Evolutionary conservation across 2,329 filamentous ascomycete species (phyloP), one percentile per base, ranked within the genome.

Genomic region (Neospermospora avenae): DNA sequence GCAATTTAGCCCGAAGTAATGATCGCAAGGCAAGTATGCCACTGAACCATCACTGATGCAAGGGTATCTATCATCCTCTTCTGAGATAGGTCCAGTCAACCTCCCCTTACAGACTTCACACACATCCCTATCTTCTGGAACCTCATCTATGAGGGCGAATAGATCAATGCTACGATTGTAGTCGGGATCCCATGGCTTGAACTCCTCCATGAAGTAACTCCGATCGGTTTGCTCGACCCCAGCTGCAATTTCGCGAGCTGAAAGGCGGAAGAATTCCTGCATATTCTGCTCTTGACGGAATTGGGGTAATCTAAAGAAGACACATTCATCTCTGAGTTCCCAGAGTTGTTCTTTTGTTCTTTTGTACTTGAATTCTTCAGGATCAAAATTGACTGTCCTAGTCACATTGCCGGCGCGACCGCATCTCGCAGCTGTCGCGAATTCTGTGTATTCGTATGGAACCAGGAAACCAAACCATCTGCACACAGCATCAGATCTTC

Each of bases 1-100:
- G 20, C 58, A 60, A 2, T 31, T 14, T 35, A 46, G 28, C 44
- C 58, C 58, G 39, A 52, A 60, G 13, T 46, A 24, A 41, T 60
- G 58, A 16, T 25, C 37, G 39, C 53, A 56, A 25, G 53, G 58
- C 8, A 60, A 20, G 5, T 28, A 10, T 22, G 20, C 31, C 13
- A 49, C 24, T 13, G 28, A 24, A 14, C 28, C n/a, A 34, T 31
- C 39, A 31, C 44, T 39, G 24, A 10, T 7, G n/a, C 53, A 56
- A 35, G 20, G 34, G 5, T 31, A 31, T 10, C 28, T 5, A 31
- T 31, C 28, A 31, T 16, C 16, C 16, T 45, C 41, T 13, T 46
- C 53, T n/a, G 25, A 39, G 22, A 5, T 13, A 5, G 44, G 24
- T 46, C 41, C 28, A 31, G 28, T 58, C 37, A 52, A 53, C 10